phyloP scores from a whole-genome alignment of 2,329 filamentous ascomycete genomes.

The Rhinocladiella similis region DNA sequence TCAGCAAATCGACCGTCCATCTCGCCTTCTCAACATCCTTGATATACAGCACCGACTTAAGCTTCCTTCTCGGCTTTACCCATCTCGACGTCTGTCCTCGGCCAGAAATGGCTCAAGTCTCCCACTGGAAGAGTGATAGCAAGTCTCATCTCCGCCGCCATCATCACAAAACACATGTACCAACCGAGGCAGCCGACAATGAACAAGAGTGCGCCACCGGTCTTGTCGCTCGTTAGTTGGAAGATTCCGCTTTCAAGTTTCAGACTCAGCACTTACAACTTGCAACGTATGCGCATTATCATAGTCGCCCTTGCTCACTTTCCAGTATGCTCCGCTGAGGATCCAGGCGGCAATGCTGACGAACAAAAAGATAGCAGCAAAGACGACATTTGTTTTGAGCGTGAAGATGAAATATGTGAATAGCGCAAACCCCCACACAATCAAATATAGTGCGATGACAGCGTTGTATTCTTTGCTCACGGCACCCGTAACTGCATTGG shows the following conservation, averaged over 20 bases:
- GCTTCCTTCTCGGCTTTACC: slow-evolving; percentile 22
- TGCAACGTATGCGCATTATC: slow-evolving; percentile 20
- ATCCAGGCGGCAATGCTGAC: slow-evolving; percentile 25
- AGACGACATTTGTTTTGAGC: slow-evolving; percentile 27
- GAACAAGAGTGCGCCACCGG: slow-evolving; percentile 27
- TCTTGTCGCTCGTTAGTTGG: slow-evolving; percentile 5
- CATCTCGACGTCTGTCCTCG: slow-evolving; percentile 25
- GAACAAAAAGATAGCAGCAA: slow-evolving; percentile 26
- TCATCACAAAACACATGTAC: slow-evolving; percentile 30
- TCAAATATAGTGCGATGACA: slow-evolving; percentile 27
- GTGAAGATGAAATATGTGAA: slow-evolving; percentile 30
- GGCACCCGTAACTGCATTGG: slow-evolving; percentile 18
- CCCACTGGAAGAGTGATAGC: slow-evolving; percentile 26
- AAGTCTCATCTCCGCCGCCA: slow-evolving; percentile 28
- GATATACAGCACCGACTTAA: not conserved
- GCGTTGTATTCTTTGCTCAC: slow-evolving; percentile 25
- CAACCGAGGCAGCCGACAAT: slow-evolving; percentile 25
- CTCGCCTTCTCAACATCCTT: not conserved
- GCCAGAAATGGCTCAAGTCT: slow-evolving; percentile 28
- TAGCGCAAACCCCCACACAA: slow-evolving; percentile 28
- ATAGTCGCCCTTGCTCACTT: slow-evolving; percentile 26
- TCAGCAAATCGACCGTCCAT: no score
- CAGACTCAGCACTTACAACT: slow-evolving; percentile 18
- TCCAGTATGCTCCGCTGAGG: slow-evolving; percentile 29
- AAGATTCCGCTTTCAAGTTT: no score